Evolutionary conservation across 176 grass and related monocot species (phyloP).

Genomic region (Pontederia crassipes): DNA sequence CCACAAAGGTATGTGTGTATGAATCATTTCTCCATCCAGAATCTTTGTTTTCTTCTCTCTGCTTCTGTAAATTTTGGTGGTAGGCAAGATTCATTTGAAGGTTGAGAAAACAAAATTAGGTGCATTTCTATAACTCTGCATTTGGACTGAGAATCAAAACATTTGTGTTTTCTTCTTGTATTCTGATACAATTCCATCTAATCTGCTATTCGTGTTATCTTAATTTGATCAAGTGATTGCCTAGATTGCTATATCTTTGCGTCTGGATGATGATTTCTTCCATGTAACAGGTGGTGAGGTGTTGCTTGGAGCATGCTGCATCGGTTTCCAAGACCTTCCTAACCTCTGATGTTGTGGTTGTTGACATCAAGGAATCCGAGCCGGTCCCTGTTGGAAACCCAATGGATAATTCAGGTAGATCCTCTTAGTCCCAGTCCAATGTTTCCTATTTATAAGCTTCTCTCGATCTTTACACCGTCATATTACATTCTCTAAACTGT

Average conservation of each 20-base stretch:
- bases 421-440: background rate
- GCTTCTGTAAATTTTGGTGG: no score
- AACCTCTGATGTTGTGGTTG: conserved; percentile 71
- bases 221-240: background rate
- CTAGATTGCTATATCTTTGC: background rate
- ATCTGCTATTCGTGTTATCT: no score
- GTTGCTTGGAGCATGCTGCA: conserved; percentile 75
- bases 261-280: background rate
- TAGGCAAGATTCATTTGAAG: no score
- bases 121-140: no score
- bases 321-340: conserved; percentile 96
- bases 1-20: conserved; percentile 37
- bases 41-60: no score
- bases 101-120: no score
- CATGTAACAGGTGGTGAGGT: conserved; percentile 67
- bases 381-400: conserved; percentile 43
- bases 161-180: no score
- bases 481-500: background rate
- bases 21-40: background rate
- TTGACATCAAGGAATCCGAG: conserved; percentile 85
- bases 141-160: no score
- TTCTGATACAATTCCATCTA: no score
- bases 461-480: background rate
- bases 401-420: conserved; percentile 83
- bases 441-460: background rate